Conservation (phyloP, 2,329 filamentous ascomycete genomes). For the Curvularia verruculosa region DNA sequence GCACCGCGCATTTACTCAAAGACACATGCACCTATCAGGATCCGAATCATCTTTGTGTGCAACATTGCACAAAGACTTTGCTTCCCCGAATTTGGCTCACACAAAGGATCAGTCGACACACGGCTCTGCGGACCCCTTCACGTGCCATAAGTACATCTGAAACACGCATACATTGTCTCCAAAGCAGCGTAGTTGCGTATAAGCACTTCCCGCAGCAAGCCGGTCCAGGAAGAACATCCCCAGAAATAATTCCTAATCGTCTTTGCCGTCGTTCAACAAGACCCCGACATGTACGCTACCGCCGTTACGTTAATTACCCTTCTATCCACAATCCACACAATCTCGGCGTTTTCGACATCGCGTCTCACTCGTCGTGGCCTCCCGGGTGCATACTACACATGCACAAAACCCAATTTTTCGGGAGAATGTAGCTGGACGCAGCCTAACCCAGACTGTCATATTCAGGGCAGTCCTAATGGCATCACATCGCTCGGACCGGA, state of each 20-base stretch:
- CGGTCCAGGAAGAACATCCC: not conserved
- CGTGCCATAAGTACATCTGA: constrained; percentile 4
- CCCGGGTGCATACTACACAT: constrained; percentile 45
- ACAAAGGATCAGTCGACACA: constrained; percentile 2
- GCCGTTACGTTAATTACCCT: constrained; percentile 16
- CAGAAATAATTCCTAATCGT: constrained; percentile 13
- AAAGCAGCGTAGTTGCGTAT: constrained; percentile 5
- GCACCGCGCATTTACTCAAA: constrained; percentile 1
- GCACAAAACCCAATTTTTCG: constrained; percentile 34
- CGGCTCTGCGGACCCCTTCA: constrained; percentile 2
- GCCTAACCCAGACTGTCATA: constrained; percentile 32
- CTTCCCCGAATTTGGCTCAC: not conserved
- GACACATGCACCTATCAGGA: constrained; percentile 1
- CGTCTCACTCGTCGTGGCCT: constrained; percentile 38
- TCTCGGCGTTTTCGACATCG: constrained; percentile 3
- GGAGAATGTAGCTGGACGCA: constrained; percentile 40
- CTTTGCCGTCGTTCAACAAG: not conserved
- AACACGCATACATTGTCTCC: not conserved
- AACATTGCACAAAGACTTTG: constrained; percentile 1
- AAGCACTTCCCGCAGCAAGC: constrained; percentile 22
- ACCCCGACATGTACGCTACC: constrained; percentile 8
- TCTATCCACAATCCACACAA: constrained; percentile 15
- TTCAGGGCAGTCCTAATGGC: constrained; percentile 29
- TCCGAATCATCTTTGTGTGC: not conserved
- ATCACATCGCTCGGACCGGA: constrained; percentile 43